These are phyloP conservation scores for Fusarium piperis DNA, from an alignment of 2,329 filamentous ascomycete species.

Conservation along the genomic window DNA sequence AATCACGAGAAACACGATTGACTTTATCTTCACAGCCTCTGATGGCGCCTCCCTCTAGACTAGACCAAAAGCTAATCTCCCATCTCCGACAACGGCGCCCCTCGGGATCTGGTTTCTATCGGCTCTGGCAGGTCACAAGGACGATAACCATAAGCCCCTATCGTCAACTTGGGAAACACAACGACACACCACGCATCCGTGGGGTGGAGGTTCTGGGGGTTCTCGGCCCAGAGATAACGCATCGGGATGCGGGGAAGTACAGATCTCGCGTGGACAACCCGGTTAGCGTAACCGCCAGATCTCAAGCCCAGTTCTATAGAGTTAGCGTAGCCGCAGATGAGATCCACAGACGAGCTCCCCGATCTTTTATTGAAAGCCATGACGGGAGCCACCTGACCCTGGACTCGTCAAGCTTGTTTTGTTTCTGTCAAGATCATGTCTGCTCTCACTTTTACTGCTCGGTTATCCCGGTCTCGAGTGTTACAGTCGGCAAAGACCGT, in stretches of 20 bases:
- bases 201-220: not conserved
- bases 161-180: not conserved
- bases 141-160: not conserved
- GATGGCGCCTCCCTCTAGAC: not conserved
- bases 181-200: not conserved
- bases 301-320: not conserved
- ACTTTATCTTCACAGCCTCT: not conserved
- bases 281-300: constrained; percentile 8
- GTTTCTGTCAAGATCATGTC: not conserved
- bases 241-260: not conserved
- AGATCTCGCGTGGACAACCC: not conserved
- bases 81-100: constrained; percentile 6
- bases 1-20: not conserved
- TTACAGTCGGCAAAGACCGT: not conserved
- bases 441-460: not conserved
- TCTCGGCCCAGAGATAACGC: not conserved
- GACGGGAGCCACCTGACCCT: not conserved
- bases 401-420: not conserved
- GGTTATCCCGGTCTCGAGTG: not conserved
- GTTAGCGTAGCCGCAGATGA: constrained; percentile 1
- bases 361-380: not conserved
- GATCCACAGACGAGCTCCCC: not conserved
- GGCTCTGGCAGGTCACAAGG: constrained; percentile 3
- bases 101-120: not conserved
- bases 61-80: not conserved